These are phyloP conservation scores for Saccharum hybrid DNA, from an alignment of 202 grass and related monocot species.

Conservation along the genomic window DNA sequence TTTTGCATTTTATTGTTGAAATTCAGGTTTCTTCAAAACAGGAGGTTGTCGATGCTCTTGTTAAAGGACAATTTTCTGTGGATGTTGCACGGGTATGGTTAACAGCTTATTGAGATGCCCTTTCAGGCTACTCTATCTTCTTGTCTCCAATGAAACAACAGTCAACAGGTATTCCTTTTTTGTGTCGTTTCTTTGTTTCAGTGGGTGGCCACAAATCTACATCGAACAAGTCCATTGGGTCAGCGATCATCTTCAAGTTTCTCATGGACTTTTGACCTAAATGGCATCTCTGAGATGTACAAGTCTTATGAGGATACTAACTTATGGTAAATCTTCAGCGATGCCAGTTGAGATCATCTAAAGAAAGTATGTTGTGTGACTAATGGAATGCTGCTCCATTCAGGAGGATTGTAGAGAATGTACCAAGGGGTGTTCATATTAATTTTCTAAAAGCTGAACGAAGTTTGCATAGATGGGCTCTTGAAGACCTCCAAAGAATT, in stretches of 20 bases:
- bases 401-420: slow-evolving; percentile 89
- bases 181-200: slow-evolving; percentile 46
- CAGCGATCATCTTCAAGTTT: slow-evolving; percentile 53
- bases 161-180: slow-evolving; percentile 12
- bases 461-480: slow-evolving; percentile 98
- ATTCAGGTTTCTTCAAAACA: slow-evolving; percentile 78
- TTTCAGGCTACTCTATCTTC: slow-evolving; percentile 16
- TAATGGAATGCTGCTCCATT: not conserved
- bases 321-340: slow-evolving; percentile 63
- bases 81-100: slow-evolving; percentile 79
- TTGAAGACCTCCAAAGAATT: slow-evolving; percentile 94
- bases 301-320: slow-evolving; percentile 92
- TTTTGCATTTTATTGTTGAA: slow-evolving; percentile 36
- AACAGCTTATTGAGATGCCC: not conserved
- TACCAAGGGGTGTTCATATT: slow-evolving; percentile 84
- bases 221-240: slow-evolving; percentile 50
- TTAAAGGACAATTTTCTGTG: slow-evolving; percentile 74
- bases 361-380: not conserved
- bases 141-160: slow-evolving; percentile 23
- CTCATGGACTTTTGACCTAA: slow-evolving; percentile 87
- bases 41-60: slow-evolving; percentile 70
- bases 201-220: slow-evolving; percentile 94
- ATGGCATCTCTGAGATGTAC: slow-evolving; percentile 95
- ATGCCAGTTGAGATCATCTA: slow-evolving; percentile 13
- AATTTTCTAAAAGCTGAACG: slow-evolving; percentile 97